These are phyloP conservation scores for Pelargonium exstipulatum DNA, from an alignment of 441 rosid species.

Conservation along the genomic window DNA sequence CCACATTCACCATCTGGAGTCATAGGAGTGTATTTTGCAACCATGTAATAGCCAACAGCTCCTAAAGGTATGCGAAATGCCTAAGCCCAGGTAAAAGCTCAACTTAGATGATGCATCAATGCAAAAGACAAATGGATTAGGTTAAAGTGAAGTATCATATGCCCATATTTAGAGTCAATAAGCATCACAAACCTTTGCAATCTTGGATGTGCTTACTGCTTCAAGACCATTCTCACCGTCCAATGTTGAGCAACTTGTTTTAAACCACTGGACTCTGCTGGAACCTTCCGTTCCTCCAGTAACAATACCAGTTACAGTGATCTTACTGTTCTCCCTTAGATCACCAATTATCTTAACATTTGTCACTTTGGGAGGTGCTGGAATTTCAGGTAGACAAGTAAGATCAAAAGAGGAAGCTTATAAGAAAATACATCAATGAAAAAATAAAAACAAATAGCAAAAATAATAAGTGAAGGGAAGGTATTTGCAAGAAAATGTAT, in stretches of 20 bases:
- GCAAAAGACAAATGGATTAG: conserved; percentile 7
- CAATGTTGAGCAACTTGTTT: conserved; percentile 48
- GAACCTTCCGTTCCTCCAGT: conserved; percentile 94
- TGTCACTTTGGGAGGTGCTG: conserved; percentile 94
- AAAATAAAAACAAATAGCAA: conserved; percentile 3
- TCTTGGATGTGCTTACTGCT: conserved; percentile 74
- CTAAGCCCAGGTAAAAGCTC: conserved; percentile 38
- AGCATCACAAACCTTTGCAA: conserved; percentile 61
- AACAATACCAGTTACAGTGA: conserved; percentile 74
- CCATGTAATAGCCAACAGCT: conserved; percentile 81
- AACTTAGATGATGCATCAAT: conserved; percentile 24
- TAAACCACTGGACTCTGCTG: conserved; percentile 97
- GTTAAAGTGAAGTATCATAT: background rate
- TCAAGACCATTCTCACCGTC: conserved; percentile 69
- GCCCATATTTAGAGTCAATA: conserved; percentile 8
- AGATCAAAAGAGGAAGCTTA: conserved; percentile 21
- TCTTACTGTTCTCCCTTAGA: conserved; percentile 78
- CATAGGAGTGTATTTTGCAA: conserved; percentile 91
- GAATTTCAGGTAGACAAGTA: conserved; percentile 21
- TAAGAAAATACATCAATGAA: conserved; percentile 16
- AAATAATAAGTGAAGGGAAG: conserved; percentile 1
- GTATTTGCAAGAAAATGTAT: background rate
- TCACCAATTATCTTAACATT: conserved; percentile 89
- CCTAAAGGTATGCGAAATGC: conserved; percentile 95
- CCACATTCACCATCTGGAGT: conserved; percentile 82